These are phyloP conservation scores for Vicia sativa DNA, from an alignment of 306 rosid species.

Conservation along the genomic window DNA sequence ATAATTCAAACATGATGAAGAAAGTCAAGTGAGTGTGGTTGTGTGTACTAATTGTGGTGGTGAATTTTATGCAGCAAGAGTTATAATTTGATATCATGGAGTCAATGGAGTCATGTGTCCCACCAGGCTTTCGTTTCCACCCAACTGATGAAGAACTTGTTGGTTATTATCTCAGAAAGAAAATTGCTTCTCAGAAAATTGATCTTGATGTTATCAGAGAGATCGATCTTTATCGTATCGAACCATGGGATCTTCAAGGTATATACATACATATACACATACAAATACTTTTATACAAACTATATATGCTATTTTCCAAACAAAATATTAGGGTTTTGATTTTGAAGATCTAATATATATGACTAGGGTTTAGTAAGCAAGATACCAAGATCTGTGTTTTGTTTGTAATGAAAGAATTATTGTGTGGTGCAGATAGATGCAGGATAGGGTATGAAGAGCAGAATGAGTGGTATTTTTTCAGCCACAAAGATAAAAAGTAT, in stretches of 20 bases:
- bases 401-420: neutral
- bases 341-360: slow-evolving; percentile 17
- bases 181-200: slow-evolving; percentile 88
- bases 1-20: slow-evolving; percentile 66
- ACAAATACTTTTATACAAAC: neutral
- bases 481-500: slow-evolving; percentile 96
- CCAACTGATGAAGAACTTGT: slow-evolving; percentile 98
- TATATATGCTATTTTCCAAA: neutral
- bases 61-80: slow-evolving; percentile 83
- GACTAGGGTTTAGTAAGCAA: neutral
- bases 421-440: slow-evolving; percentile 70
- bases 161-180: slow-evolving; percentile 90
- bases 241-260: slow-evolving; percentile 99
- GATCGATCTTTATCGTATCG: slow-evolving; percentile 93
- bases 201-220: slow-evolving; percentile 98
- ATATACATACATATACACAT: neutral
- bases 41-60: slow-evolving; percentile 51
- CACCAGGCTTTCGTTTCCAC: slow-evolving; percentile 97
- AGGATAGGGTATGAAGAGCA: slow-evolving; percentile 97
- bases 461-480: slow-evolving; percentile 95
- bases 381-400: neutral
- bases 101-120: slow-evolving; percentile 82
- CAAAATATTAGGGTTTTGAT: slow-evolving; percentile 41
- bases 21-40: slow-evolving; percentile 31
- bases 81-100: slow-evolving; percentile 32